phyloP scores from a whole-genome alignment of 2,329 filamentous ascomycete species.

The Colletotrichum sp. region DNA sequence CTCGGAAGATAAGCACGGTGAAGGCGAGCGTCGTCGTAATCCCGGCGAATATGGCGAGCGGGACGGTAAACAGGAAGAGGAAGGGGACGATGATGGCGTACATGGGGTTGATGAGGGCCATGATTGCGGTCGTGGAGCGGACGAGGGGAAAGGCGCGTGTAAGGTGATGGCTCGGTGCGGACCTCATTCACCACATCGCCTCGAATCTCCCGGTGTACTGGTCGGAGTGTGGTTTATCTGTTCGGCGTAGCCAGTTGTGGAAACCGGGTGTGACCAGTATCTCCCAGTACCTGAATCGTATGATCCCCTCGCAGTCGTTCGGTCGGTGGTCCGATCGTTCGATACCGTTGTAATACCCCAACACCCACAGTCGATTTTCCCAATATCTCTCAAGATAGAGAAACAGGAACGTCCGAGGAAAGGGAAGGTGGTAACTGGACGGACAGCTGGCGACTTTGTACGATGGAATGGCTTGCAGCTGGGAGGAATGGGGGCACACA shows the following conservation, averaged over 20 bases:
- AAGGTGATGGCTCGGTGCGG: background rate
- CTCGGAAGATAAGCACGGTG: constrained; percentile 63
- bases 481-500: constrained; percentile 7
- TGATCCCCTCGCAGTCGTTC: constrained; percentile 14
- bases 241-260: background rate
- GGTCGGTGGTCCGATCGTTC: constrained; percentile 20
- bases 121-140: constrained; percentile 29
- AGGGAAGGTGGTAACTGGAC: background rate
- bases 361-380: constrained; percentile 2
- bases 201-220: background rate
- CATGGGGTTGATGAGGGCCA: constrained; percentile 60
- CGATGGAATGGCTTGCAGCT: constrained; percentile 4
- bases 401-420: background rate
- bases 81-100: constrained; percentile 66
- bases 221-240: background rate
- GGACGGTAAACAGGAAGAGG: constrained; percentile 65
- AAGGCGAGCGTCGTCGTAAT: constrained; percentile 69
- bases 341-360: constrained; percentile 8
- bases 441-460: constrained; percentile 17
- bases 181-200: constrained; percentile 3
- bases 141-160: background rate
- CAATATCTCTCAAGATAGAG: background rate
- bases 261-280: background rate
- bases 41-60: constrained; percentile 66
- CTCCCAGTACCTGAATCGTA: constrained; percentile 17